A percentile compares a stretch with the other conserved stretches of the same genome.
These are phyloP conservation scores for Pseudophaeomoniella oleicola DNA, from an alignment of 2,329 filamentous ascomycete species.

Conservation along the genomic window DNA sequence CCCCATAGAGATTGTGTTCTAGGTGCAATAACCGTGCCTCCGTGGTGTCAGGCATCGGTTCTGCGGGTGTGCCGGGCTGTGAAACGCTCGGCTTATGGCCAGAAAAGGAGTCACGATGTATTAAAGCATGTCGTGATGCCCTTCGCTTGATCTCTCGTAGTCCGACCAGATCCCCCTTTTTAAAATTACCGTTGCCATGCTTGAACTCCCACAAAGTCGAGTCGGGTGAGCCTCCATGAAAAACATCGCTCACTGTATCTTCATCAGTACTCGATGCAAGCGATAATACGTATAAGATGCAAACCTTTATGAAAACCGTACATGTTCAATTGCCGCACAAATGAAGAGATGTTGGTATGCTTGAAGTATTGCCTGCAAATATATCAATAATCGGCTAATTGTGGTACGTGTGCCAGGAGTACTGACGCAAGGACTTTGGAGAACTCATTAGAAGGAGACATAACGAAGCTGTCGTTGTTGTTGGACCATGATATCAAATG, in stretches of 20 bases:
- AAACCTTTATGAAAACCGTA: conserved; percentile 98
- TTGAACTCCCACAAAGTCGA: conserved; percentile 98
- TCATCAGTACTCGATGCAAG: background rate
- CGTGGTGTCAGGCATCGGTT: conserved; percentile 63
- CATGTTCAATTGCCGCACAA: conserved; percentile 97
- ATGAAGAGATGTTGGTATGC: conserved; percentile 97
- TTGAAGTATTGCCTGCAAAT: conserved; percentile 84
- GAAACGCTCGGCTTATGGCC: conserved; percentile 60
- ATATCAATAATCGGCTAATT: conserved; percentile 1
- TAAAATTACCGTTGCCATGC: conserved; percentile 94
- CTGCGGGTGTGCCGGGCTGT: conserved; percentile 72
- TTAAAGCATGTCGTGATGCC: conserved; percentile 81
- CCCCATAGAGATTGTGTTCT: conserved; percentile 71
- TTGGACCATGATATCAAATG: conserved; percentile 94
- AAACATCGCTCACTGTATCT: conserved; percentile 79
- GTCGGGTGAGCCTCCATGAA: conserved; percentile 86
- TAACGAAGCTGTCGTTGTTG: conserved; percentile 92
- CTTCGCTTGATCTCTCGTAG: conserved; percentile 90
- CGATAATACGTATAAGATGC: conserved; percentile 4
- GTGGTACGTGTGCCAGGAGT: conserved; percentile 10
- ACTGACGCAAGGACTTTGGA: conserved; percentile 94
- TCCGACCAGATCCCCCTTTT: conserved; percentile 79
- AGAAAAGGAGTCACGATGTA: conserved; percentile 80
- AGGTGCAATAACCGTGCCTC: conserved; percentile 62
- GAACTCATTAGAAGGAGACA: conserved; percentile 94